Evolutionary conservation across 108 stramenopile genomes (phyloP).

Genomic region (Cyclotella sp.): DNA sequence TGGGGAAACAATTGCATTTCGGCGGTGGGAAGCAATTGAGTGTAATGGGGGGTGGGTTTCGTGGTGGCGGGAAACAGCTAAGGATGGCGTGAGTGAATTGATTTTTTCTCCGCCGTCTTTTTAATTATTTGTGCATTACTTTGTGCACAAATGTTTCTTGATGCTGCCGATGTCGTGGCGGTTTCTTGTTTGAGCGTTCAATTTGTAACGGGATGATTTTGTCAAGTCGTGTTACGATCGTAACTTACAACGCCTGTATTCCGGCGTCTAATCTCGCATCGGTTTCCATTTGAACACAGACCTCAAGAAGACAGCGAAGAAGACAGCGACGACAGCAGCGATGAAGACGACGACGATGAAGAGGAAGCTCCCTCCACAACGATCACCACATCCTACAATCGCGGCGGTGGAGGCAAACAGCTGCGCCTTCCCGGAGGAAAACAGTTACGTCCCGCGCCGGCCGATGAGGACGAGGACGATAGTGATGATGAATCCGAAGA

Average conservation of each 20-base stretch:
- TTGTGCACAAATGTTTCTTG: background rate
- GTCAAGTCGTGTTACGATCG: background rate
- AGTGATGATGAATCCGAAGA: slow-evolving; percentile 52
- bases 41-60: slow-evolving; percentile 24
- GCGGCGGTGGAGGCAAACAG: slow-evolving; percentile 75
- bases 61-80: slow-evolving; percentile 70
- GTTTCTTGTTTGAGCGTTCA: no score
- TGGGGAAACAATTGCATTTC: slow-evolving; percentile 48
- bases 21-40: slow-evolving; percentile 52
- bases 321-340: slow-evolving; percentile 49
- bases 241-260: background rate
- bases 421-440: slow-evolving; percentile 77
- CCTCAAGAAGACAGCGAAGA: slow-evolving; percentile 62
- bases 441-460: slow-evolving; percentile 54
- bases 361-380: slow-evolving; percentile 43
- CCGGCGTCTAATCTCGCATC: background rate
- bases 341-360: slow-evolving; percentile 40
- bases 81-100: slow-evolving; percentile 52
- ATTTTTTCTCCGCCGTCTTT: no score
- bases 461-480: slow-evolving; percentile 34
- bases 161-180: background rate
- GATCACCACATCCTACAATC: slow-evolving; percentile 1
- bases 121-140: no score
- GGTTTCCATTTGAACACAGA: background rate
- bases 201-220: background rate